phyloP scores from a whole-genome alignment of 306 rosid genomes.

The Lupinus albus region DNA sequence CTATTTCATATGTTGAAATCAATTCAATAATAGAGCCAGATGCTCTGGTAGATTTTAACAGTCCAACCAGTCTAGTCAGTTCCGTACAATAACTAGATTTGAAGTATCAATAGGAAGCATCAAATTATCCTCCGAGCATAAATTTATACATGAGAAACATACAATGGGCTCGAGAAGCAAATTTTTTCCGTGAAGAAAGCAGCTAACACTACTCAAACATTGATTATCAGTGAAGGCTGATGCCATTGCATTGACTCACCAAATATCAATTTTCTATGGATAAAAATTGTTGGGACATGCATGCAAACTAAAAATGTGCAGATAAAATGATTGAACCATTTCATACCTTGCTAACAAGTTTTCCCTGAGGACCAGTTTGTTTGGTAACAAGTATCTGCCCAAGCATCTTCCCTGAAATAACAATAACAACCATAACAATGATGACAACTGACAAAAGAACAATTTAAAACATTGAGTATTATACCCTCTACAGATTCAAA shows the following conservation, averaged over 20 bases:
- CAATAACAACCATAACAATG: neutral
- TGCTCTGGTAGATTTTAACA: too few species aligned
- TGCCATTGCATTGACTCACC: neutral
- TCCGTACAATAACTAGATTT: too few species aligned
- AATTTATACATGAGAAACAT: slow-evolving; percentile 22
- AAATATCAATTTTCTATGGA: slow-evolving; percentile 16
- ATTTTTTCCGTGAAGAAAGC: neutral
- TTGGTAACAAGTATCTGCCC: slow-evolving; percentile 97
- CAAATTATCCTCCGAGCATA: slow-evolving; percentile 18
- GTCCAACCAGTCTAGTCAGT: neutral
- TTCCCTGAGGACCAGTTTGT: slow-evolving; percentile 95
- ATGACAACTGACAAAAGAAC: neutral
- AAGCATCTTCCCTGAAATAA: slow-evolving; percentile 86
- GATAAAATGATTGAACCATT: slow-evolving; percentile 32
- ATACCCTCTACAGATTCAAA: slow-evolving; percentile 16
- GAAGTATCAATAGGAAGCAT: neutral
- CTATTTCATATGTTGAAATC: too few species aligned
- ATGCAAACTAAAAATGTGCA: slow-evolving; percentile 26
- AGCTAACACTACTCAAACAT: slow-evolving; percentile 11
- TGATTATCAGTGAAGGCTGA: slow-evolving; percentile 15
- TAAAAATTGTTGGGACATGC: slow-evolving; percentile 15
- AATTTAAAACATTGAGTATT: slow-evolving; percentile 1
- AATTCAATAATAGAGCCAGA: too few species aligned
- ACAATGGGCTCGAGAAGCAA: neutral
- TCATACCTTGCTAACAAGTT: slow-evolving; percentile 93